A percentile compares a stretch with the other conserved stretches of the same genome.
phyloP scores from a whole-genome alignment of 2,329 filamentous ascomycete genomes.

The Aspergillus phoenicis region DNA sequence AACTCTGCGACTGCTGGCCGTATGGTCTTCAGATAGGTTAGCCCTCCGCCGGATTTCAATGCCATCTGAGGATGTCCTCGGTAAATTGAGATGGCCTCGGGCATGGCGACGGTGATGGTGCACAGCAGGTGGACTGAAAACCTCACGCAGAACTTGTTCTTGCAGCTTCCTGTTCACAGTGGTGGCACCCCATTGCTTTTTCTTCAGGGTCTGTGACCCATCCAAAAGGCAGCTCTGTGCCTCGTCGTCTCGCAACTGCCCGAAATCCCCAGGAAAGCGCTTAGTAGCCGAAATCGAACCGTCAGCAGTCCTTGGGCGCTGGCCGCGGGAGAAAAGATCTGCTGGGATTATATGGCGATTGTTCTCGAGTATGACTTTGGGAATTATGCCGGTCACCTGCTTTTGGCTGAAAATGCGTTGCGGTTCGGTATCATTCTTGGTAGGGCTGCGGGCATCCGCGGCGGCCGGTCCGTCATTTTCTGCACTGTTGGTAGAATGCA shows the following conservation, averaged over 20 bases:
- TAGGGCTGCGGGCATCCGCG: constrained; percentile 16
- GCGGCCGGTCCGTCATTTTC: constrained; percentile 19
- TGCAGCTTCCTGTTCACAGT: constrained; percentile 85
- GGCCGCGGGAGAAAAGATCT: constrained; percentile 71
- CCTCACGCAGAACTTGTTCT: constrained; percentile 90
- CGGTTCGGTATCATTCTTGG: constrained; percentile 32
- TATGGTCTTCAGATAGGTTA: constrained; percentile 40
- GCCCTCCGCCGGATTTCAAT: constrained; percentile 31
- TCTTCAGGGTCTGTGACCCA: constrained; percentile 40
- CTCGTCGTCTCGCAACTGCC: constrained; percentile 16
- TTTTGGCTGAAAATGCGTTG: constrained; percentile 71
- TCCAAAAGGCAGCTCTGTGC: constrained; percentile 17
- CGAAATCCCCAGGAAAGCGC: constrained; percentile 25
- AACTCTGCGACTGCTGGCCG: constrained; percentile 25
- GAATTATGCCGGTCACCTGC: constrained; percentile 71
- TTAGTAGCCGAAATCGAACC: constrained; percentile 25
- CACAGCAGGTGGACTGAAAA: constrained; percentile 81
- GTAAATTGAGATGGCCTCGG: constrained; percentile 65
- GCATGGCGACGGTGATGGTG: constrained; percentile 73
- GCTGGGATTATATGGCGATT: constrained; percentile 91
- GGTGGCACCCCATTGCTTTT: constrained; percentile 79
- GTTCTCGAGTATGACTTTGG: constrained; percentile 90
- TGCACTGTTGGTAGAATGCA: constrained; percentile 8
- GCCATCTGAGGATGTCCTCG: constrained; percentile 47
- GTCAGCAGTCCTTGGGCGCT: constrained; percentile 41